Evolutionary conservation across 768 basidiomycete genomes (phyloP), one percentile per base, ranked within the genome.

Genomic region (Leccinum boreale): DNA sequence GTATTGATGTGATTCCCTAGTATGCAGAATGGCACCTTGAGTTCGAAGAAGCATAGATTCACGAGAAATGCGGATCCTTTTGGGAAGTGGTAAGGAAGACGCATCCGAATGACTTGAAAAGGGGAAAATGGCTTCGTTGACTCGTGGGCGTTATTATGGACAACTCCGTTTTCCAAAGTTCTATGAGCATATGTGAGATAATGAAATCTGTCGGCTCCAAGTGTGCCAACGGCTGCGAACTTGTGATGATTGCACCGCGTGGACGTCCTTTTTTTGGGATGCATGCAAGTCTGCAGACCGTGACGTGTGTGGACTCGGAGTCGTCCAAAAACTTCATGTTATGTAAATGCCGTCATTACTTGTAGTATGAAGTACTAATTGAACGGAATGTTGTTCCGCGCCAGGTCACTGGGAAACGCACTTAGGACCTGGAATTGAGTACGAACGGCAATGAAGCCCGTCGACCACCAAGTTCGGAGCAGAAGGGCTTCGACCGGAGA

Each of bases 141-240:
- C 55, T 36, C 50, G 59, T 58, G 50, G n/a, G 54, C 44, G 42
- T 49, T 23, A 44, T 39, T 39, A n/a, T 39, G 54, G 36, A 42
- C 58, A 39, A 46, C 48, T 35, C 53, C 9, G 39, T 39, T 33
- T 33, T 33, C 31, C 31, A 33, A 33, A 17, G 15, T 56, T 50
- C 49, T 19, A 56, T 62, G 31, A 35, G 39, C 31, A 61, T 54
- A 63, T 52, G 17, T 39, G 8, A 9, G 44, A 39, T 42, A 53
- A 64, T 65, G 58, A 64, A 62, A 58, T 52, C 55, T 58, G 57
- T 46, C 62, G 61, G 58, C 60, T 49, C 59, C 48, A 48, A 54
- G 60, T 55, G 33, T 67, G 58, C 58, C 52, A 49, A 46, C 60
- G n/a, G 58, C 44, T 58, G 60, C 53, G 48, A 61, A 57, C 58